Evolutionary conservation across 129 eudicot species (phyloP).

Genomic region (Lonicera japonica): DNA sequence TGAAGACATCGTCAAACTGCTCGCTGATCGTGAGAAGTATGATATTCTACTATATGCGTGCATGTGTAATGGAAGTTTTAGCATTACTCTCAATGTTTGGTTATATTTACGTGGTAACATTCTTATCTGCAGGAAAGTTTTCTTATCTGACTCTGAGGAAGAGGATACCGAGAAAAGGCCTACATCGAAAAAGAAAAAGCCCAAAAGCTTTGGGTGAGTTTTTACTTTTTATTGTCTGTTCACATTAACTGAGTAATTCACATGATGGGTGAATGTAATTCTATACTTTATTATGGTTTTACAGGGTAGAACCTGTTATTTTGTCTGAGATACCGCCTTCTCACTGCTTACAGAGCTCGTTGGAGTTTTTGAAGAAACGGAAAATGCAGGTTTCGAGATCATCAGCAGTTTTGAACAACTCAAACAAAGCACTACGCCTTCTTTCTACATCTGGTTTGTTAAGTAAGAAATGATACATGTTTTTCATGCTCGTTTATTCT

Average conservation of each 20-base stretch:
- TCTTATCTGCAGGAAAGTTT: slow-evolving; percentile 58
- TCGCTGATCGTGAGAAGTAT: slow-evolving; percentile 76
- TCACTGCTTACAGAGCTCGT: slow-evolving; percentile 62
- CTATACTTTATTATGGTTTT: not conserved
- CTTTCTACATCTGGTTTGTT: slow-evolving; percentile 63
- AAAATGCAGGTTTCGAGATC: slow-evolving; percentile 76
- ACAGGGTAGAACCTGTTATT: slow-evolving; percentile 65
- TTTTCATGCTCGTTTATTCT: not conserved
- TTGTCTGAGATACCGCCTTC: slow-evolving; percentile 71
- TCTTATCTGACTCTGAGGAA: slow-evolving; percentile 69
- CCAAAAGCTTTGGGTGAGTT: slow-evolving; percentile 54
- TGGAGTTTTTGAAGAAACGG: slow-evolving; percentile 75
- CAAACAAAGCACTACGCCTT: slow-evolving; percentile 71
- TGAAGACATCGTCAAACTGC: slow-evolving; percentile 66
- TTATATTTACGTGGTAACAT: not conserved
- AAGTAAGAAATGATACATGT: not conserved
- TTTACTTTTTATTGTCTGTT: not conserved
- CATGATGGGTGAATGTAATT: not conserved
- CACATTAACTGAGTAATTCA: not conserved
- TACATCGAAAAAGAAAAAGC: slow-evolving; percentile 51
- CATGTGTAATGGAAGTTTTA: not conserved
- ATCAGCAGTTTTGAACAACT: slow-evolving; percentile 74
- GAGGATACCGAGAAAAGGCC: slow-evolving; percentile 45
- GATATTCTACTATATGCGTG: not conserved
- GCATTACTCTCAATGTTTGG: not conserved